Evolutionary conservation across 23 red algal genomes (phyloP).

Genomic region (Agarophyton chilense): DNA sequence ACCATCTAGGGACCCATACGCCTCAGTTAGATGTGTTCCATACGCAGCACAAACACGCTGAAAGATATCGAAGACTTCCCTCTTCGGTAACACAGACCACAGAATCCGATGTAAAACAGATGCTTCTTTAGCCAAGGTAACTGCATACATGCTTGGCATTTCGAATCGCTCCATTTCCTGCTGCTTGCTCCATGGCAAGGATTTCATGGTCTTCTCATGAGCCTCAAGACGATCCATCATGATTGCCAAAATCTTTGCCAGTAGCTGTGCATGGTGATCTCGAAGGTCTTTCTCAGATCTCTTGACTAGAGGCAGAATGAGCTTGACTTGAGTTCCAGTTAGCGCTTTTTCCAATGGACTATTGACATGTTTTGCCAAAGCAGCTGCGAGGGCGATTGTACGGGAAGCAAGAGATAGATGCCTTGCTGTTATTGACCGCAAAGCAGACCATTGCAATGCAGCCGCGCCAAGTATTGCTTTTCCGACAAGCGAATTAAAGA

Average conservation of each 20-base stretch:
- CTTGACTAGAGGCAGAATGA: conserved; percentile 38
- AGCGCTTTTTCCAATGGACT: conserved; percentile 40
- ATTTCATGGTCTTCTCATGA: conserved; percentile 48
- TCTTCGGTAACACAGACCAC: conserved; percentile 55
- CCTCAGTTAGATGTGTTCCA: conserved; percentile 50
- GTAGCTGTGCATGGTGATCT: conserved; percentile 72
- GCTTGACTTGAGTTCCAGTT: conserved; percentile 6
- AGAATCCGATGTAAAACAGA: conserved; percentile 77
- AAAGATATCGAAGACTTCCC: conserved; percentile 67
- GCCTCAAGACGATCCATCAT: conserved; percentile 82
- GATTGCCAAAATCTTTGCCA: conserved; percentile 73
- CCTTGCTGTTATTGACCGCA: conserved; percentile 84
- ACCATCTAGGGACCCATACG: conserved; percentile 58
- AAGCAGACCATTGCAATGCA: conserved; percentile 73
- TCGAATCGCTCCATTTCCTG: conserved; percentile 66
- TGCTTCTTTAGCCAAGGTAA: conserved; percentile 64
- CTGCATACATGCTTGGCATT: conserved; percentile 61
- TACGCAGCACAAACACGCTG: conserved; percentile 61
- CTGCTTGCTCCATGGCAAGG: conserved; percentile 64
- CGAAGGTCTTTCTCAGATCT: conserved; percentile 60
- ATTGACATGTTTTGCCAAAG: conserved; percentile 31
- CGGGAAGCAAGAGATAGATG: conserved; percentile 76
- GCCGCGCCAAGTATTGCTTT: conserved; percentile 64
- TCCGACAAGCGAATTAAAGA: conserved; percentile 62
- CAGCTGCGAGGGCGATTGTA: conserved; percentile 59